phyloP scores from a whole-genome alignment of 805 yeast species.

The Metschnikowia vanudenii region DNA sequence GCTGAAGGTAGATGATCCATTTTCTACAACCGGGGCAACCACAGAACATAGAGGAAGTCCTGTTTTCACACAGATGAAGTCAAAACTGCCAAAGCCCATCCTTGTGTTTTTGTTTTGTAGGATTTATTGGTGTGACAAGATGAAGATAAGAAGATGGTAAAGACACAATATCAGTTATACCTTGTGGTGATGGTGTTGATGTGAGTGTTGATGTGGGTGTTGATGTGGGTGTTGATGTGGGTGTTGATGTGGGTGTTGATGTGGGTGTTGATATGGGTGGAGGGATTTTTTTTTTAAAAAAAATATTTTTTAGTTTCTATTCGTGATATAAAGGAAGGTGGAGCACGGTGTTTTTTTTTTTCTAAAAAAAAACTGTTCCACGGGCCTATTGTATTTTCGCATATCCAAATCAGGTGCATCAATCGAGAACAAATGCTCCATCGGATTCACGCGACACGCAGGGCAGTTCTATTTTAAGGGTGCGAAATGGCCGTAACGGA shows the following conservation, averaged over 20 bases:
- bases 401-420: constrained; percentile 7
- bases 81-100: constrained; percentile 71
- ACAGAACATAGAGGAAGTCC: constrained; percentile 82
- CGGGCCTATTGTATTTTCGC: constrained; percentile 3
- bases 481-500: background rate
- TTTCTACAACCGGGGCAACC: constrained; percentile 49
- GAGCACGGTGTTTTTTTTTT: background rate
- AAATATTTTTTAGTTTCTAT: too few relatives aligned
- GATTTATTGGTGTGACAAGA: background rate
- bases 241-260: too few relatives aligned
- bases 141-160: too few relatives aligned
- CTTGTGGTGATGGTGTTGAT: too few relatives aligned
- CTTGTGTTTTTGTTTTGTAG: background rate
- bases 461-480: constrained; percentile 4
- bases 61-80: constrained; percentile 58
- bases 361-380: background rate
- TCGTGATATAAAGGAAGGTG: background rate
- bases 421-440: constrained; percentile 3
- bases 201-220: background rate
- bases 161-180: too few relatives aligned
- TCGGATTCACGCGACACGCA: background rate
- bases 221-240: too few relatives aligned
- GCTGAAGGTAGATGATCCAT: constrained; percentile 28
- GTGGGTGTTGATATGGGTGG: too few relatives aligned
- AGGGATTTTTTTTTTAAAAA: background rate